Evolutionary conservation across 2,329 filamentous ascomycete genomes (phyloP).

Genomic region (Aspergillus aculeatus): DNA sequence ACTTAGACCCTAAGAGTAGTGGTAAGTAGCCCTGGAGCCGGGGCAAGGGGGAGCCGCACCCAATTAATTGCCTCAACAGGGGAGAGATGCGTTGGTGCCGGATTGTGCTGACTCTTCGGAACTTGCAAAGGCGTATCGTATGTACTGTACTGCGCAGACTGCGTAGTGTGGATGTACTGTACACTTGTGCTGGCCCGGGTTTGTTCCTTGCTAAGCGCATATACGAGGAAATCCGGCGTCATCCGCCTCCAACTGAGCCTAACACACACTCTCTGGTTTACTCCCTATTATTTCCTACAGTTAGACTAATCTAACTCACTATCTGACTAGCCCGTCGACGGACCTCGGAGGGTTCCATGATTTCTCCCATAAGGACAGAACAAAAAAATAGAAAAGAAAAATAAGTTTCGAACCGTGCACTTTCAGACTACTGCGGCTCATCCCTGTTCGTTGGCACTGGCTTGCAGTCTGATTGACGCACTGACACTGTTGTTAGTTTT

Average conservation of each 20-base stretch:
- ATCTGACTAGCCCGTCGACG: background rate
- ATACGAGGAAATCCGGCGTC: conserved; percentile 13
- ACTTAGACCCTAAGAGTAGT: no score
- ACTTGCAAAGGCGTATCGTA: background rate
- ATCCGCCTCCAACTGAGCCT: background rate
- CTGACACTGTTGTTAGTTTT: background rate
- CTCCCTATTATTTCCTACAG: background rate
- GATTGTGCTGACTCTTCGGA: conserved; percentile 14
- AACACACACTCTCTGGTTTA: background rate
- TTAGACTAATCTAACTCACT: background rate
- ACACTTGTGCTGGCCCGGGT: conserved; percentile 14
- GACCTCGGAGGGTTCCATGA: no score
- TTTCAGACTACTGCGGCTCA: background rate
- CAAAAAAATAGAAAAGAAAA: background rate
- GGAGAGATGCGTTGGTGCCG: background rate
- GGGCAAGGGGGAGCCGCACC: conserved; percentile 22
- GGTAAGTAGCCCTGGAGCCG: conserved; percentile 6
- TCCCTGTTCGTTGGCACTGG: background rate
- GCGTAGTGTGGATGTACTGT: background rate
- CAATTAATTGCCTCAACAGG: conserved; percentile 15
- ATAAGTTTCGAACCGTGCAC: background rate
- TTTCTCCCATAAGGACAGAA: background rate
- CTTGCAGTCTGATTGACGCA: background rate
- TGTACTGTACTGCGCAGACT: no score
- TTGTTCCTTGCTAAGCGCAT: conserved; percentile 12